Evolutionary conservation across 2,329 filamentous ascomycete genomes (phyloP).

Genomic region (Hawksworthiomyces lignivorus): DNA sequence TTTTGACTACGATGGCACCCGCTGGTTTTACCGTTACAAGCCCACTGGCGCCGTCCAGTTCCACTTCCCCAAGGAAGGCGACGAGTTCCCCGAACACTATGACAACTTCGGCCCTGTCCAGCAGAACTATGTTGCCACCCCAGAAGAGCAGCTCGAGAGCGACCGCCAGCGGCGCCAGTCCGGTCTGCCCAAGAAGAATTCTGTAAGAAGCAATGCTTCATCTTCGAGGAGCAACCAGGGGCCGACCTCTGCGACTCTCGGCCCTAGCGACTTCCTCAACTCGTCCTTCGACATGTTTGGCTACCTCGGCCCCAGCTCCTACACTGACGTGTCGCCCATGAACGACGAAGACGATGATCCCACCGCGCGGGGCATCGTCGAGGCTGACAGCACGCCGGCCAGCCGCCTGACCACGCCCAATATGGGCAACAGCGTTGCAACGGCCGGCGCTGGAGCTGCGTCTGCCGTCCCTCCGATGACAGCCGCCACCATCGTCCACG

Average conservation of each 20-base stretch:
- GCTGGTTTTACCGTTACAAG: constrained; percentile 52
- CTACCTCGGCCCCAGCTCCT: constrained; percentile 40
- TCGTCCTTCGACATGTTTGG: constrained; percentile 44
- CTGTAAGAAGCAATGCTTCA: neutral
- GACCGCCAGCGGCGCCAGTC: constrained; percentile 39
- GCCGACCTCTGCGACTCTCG: constrained; percentile 23
- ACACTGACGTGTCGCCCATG: constrained; percentile 38
- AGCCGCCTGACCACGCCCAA: constrained; percentile 5
- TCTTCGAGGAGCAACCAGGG: neutral
- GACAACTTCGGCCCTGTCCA: constrained; percentile 26
- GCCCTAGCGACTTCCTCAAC: constrained; percentile 17
- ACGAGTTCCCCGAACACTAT: constrained; percentile 49
- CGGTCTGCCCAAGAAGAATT: constrained; percentile 1
- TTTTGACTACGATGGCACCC: constrained; percentile 47
- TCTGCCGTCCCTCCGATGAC: constrained; percentile 20
- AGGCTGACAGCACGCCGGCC: constrained; percentile 6
- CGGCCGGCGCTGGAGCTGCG: constrained; percentile 18
- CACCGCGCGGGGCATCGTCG: constrained; percentile 1
- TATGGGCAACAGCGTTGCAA: constrained; percentile 1
- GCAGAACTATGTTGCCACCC: constrained; percentile 28
- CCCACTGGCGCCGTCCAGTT: constrained; percentile 47
- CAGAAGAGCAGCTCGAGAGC: constrained; percentile 46
- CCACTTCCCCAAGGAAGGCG: constrained; percentile 48
- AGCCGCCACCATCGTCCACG: constrained; percentile 7
- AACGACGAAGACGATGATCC: constrained; percentile 27